phyloP scores from a whole-genome alignment of 2,329 filamentous ascomycete genomes.

The Stachybotrys chartarum region DNA sequence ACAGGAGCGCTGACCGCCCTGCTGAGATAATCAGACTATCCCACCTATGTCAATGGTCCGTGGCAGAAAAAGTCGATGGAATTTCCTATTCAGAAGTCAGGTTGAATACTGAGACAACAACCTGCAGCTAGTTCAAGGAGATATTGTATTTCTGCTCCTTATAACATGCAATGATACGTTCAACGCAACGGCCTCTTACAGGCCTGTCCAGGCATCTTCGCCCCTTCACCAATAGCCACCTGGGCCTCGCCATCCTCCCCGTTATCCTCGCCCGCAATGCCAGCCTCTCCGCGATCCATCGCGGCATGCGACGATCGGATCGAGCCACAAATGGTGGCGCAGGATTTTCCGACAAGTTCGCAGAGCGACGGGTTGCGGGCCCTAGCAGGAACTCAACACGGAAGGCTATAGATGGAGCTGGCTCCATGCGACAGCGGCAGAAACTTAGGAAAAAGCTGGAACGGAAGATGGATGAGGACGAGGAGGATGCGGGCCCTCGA shows the following conservation, averaged over 20 bases:
- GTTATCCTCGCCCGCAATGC: constrained; percentile 2
- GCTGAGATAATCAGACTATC: background rate
- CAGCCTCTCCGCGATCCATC: constrained; percentile 59
- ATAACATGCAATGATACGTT: constrained; percentile 20
- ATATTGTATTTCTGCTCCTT: background rate
- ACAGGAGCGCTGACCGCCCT: background rate
- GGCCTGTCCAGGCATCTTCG: background rate
- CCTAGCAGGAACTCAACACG: constrained; percentile 11
- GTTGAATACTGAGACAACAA: background rate
- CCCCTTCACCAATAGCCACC: background rate
- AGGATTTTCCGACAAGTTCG: constrained; percentile 5
- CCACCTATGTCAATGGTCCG: background rate
- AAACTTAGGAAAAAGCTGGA: constrained; percentile 48
- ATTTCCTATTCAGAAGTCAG: background rate
- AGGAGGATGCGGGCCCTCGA: constrained; percentile 26
- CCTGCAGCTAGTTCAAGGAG: background rate
- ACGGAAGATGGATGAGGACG: constrained; percentile 28
- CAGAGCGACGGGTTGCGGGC: background rate
- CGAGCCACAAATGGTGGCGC: constrained; percentile 18
- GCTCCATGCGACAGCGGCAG: constrained; percentile 23
- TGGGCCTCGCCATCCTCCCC: no score
- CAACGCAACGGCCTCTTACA: constrained; percentile 4
- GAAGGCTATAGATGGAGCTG: constrained; percentile 20
- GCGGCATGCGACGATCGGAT: constrained; percentile 51
- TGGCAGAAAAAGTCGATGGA: background rate